Evolutionary conservation across 257 asterid species (phyloP).

Genomic region (Cruciata laevipes): DNA sequence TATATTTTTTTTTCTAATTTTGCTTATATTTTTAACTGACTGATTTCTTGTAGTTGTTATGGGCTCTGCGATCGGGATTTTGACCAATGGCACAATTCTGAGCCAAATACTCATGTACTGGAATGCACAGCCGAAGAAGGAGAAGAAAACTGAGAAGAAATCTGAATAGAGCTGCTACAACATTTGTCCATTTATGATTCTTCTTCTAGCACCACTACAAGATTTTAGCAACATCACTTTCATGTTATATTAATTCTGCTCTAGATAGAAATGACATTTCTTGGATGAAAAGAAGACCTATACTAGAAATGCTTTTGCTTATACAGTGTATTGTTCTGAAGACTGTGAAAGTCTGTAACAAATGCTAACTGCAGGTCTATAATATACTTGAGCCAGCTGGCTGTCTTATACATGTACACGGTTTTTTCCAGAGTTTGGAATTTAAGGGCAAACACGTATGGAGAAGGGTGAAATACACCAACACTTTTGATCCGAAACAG

Average conservation of each 20-base stretch:
- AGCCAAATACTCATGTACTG: conserved; percentile 69
- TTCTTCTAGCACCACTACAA: not conserved
- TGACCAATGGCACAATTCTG: conserved; percentile 81
- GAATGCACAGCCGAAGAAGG: conserved; percentile 54
- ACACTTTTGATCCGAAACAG: not conserved
- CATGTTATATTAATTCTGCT: not conserved
- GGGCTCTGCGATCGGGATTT: conserved; percentile 73
- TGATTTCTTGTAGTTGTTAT: conserved; percentile 43
- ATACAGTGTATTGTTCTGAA: not conserved
- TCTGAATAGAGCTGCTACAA: not conserved
- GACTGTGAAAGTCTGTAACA: not conserved
- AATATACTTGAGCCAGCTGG: not conserved
- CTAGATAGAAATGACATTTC: not conserved
- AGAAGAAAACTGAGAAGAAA: conserved; percentile 54
- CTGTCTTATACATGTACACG: not conserved
- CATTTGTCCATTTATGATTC: not conserved
- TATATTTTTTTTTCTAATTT: conserved; percentile 6
- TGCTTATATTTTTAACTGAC: not conserved
- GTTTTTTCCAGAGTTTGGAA: not conserved
- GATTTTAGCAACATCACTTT: not conserved
- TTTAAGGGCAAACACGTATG: not conserved
- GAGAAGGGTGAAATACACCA: not conserved
- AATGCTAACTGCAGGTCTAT: not conserved
- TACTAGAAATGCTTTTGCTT: not conserved
- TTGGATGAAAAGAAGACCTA: not conserved